A percentile compares a stretch with the other conserved stretches of the same genome.
Evolutionary conservation across 164 flowering plant species (phyloP).

Genomic region (Akebia trifoliata): DNA sequence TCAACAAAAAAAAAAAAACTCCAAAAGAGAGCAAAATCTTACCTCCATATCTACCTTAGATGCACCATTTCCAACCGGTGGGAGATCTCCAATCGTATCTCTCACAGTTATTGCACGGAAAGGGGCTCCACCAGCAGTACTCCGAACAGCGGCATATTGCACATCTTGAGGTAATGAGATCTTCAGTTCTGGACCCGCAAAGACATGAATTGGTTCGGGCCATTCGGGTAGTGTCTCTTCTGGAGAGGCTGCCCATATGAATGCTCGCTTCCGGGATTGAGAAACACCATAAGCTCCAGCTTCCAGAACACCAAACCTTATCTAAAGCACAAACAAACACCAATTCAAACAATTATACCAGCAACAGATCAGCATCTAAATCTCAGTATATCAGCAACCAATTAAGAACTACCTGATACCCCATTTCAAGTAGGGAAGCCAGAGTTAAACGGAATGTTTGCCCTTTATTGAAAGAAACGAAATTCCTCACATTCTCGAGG

Average conservation of each 20-base stretch:
- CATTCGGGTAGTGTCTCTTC: conserved; percentile 84
- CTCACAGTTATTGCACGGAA: conserved; percentile 82
- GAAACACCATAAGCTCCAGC: conserved; percentile 92
- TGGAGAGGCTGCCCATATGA: conserved; percentile 97
- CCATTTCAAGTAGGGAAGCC: conserved; percentile 94
- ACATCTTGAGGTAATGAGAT: conserved; percentile 42
- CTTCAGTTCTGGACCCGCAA: conserved; percentile 66
- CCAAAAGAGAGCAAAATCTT: background rate
- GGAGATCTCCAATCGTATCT: conserved; percentile 90
- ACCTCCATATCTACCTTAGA: conserved; percentile 48
- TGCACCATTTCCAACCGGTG: conserved; percentile 75
- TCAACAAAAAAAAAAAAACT: background rate
- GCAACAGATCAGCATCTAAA: background rate
- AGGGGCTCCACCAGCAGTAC: conserved; percentile 82
- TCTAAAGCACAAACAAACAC: conserved; percentile 28
- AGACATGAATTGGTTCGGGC: conserved; percentile 99
- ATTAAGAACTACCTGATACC: conserved; percentile 71
- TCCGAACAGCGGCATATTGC: conserved; percentile 73
- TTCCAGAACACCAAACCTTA: conserved; percentile 87
- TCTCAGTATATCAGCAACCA: background rate
- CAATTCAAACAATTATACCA: background rate
- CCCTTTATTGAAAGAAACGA: conserved; percentile 87
- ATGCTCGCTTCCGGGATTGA: conserved; percentile 83
- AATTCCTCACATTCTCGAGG: conserved; percentile 90
- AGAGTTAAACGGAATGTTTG: conserved; percentile 80